phyloP scores from a whole-genome alignment of 2,329 filamentous ascomycete genomes.

The Thelonectria olida region DNA sequence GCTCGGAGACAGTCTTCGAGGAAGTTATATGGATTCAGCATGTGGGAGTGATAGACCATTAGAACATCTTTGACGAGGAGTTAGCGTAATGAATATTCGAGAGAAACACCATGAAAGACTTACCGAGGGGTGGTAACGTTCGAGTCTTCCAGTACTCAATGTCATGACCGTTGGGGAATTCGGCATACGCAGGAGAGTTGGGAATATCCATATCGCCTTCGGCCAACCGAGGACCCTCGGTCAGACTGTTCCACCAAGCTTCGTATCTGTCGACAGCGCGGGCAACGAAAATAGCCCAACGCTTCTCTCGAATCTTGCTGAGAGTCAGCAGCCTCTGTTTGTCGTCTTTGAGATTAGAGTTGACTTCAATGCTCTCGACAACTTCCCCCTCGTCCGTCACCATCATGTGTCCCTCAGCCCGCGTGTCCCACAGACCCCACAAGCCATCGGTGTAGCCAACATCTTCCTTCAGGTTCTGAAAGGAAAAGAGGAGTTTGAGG shows the following conservation, averaged over 20 bases:
- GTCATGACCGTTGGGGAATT: slow-evolving; percentile 5
- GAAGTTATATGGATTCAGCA: slow-evolving; percentile 71
- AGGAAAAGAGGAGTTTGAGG: slow-evolving; percentile 71
- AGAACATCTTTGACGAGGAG: slow-evolving; percentile 62
- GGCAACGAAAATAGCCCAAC: slow-evolving; percentile 73
- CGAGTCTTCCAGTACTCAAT: slow-evolving; percentile 28
- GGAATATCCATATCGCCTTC: slow-evolving; percentile 20
- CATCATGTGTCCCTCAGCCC: slow-evolving; percentile 36
- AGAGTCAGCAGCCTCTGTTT: slow-evolving; percentile 41
- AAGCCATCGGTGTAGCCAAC: slow-evolving; percentile 68
- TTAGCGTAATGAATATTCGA: neutral
- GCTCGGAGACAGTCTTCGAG: slow-evolving; percentile 34
- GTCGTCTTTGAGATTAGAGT: slow-evolving; percentile 36
- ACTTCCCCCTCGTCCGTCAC: slow-evolving; percentile 25
- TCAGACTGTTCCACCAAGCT: slow-evolving; percentile 60
- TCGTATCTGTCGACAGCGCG: slow-evolving; percentile 71
- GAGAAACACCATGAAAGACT: neutral
- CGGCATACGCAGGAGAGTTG: slow-evolving; percentile 7
- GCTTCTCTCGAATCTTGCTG: slow-evolving; percentile 67
- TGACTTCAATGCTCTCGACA: slow-evolving; percentile 3
- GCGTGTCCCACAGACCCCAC: slow-evolving; percentile 64
- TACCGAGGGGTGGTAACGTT: slow-evolving; percentile 35
- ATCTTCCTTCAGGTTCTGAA: slow-evolving; percentile 69
- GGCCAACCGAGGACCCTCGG: slow-evolving; percentile 7
- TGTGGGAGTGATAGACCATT: slow-evolving; percentile 78